Evolutionary conservation across 2,329 filamentous ascomycete genomes (phyloP), one percentile per base, ranked within the genome.

Genomic region (Fusarium goolgardi): DNA sequence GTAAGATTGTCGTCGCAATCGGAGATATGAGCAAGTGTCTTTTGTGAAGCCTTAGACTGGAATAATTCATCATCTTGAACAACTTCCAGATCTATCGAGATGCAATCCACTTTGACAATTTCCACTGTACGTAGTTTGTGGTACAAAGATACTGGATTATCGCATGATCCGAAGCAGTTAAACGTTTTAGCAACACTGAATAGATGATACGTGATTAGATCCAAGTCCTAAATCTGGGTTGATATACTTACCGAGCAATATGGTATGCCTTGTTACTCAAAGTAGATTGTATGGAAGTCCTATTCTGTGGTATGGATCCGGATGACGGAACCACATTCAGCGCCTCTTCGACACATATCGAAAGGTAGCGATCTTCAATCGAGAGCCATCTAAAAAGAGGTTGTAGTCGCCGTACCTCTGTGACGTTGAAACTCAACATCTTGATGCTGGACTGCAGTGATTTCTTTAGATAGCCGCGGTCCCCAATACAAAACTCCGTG

Each of bases 301-400:
- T 5, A 20, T 37, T 6, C 11, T 20, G 3, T 4, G 1, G 7
- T 16, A 18, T 34, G 32, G 6, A 37, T 3, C 4, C 10, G 4
- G 37, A 49, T 15, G 31, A 20, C 15, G 20, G 29, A 6, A 11
- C 15, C 5, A 1, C 21, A 25, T 29, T 11, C n/a, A 58, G 46
- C 3, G 1, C 3, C 49, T 59, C 51, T 25, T 31, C 29, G 0
- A 52, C 55, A 6, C 35, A 51, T 11, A n/a, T 49, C 2, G 67
- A 70, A 2, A 70, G 35, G 35, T 63, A 70, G 23, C 58, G 46
- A 23, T 43, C 18, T 16, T 68, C 39, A n/a, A 70, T 56, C 2
- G 43, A 11, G 0, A 55, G 15, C 65, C 65, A 70, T 5, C 29
- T 23, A 9, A 69, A 56, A 7, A 64, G 44, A 5, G 56, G 50